Evolutionary conservation across 2,329 filamentous ascomycete genomes (phyloP), one percentile per base, ranked within the genome.

Genomic region (Pseudogymnoascus sp.): DNA sequence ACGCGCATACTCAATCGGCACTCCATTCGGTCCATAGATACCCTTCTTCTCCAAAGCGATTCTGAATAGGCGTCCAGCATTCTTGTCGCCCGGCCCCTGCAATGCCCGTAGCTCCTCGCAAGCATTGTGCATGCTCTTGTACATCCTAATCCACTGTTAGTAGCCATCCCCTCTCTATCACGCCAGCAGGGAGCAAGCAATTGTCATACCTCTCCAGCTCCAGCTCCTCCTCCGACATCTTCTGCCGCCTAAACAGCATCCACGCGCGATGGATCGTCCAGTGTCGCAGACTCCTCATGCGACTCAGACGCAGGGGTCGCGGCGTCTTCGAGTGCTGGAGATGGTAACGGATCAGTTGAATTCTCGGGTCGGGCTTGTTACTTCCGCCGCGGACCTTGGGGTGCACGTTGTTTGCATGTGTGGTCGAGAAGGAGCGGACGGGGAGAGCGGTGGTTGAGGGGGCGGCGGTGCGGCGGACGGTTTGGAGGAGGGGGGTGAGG

Each of bases 221-320:
- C 63, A 81, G 78, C 73, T 90, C 82, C 61, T 86, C 82, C 37
- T 79, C 77, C 67, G 83, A 80, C 60, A 86, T 86, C 71, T 86
- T 82, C 73, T 89, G 84, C 69, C 87, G 83, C 71, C 87, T 86
- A 77, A 88, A 89, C 31, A 97, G 81, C 71, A 90, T 83, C 91
- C 93, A 97, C 21, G 93, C 93, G 70, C 95, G 92, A 81, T 97
- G 93, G 76, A 99, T 97, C 61, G 95, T 97, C 95, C 95, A 99
- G 81, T 99, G 95, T 57, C 95, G 90, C 68, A 99, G 86, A 76
- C 86, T 84, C 64, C 95, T 87, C 76, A 89, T 89, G 70, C 93
- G 91, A 42, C 86, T 91, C 83, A 97, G 93, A 71, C 91, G 89
- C 68, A 99, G 84, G 0, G 95, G 93, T 11, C 87, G 85, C 0